phyloP scores from a whole-genome alignment of 2,329 filamentous ascomycete species.

The Plenodomus lindquistii region DNA sequence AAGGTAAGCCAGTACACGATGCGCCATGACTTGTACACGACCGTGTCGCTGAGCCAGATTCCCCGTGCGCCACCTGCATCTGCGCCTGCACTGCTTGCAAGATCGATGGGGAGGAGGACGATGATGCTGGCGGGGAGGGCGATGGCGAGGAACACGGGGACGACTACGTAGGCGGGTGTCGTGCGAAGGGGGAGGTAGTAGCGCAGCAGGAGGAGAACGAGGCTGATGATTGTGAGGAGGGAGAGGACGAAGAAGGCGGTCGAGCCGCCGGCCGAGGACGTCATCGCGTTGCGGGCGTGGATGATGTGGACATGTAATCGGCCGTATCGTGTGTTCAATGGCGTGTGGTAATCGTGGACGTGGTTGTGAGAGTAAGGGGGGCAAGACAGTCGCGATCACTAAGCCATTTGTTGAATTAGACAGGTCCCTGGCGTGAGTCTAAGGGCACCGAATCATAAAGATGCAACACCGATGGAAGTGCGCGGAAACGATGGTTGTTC shows the following conservation, averaged over 20 bases:
- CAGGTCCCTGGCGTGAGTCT: background rate
- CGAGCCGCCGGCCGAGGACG: conserved; percentile 72
- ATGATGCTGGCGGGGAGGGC: conserved; percentile 90
- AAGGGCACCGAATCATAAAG: background rate
- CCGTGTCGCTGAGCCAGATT: conserved; percentile 80
- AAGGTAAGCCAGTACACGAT: conserved; percentile 98
- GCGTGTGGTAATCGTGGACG: background rate
- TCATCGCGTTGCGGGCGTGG: conserved; percentile 33
- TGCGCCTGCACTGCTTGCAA: conserved; percentile 80
- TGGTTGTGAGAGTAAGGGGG: background rate
- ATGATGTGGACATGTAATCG: background rate
- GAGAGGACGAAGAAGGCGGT: conserved; percentile 75
- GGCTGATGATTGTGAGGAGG: conserved; percentile 71
- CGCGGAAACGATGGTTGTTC: background rate
- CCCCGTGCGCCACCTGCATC: conserved; percentile 73
- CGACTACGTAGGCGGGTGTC: conserved; percentile 84
- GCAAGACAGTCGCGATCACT: background rate
- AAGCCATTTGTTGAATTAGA: background rate
- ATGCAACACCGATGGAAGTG: background rate
- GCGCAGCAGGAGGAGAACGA: conserved; percentile 82
- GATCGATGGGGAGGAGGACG: conserved; percentile 90
- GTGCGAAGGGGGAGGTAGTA: conserved; percentile 88
- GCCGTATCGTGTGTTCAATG: background rate
- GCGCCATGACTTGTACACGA: conserved; percentile 86
- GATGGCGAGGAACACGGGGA: conserved; percentile 95